Conservation (phyloP, 1,284 basidiomycete species). For the Takashimella koratensis region DNA sequence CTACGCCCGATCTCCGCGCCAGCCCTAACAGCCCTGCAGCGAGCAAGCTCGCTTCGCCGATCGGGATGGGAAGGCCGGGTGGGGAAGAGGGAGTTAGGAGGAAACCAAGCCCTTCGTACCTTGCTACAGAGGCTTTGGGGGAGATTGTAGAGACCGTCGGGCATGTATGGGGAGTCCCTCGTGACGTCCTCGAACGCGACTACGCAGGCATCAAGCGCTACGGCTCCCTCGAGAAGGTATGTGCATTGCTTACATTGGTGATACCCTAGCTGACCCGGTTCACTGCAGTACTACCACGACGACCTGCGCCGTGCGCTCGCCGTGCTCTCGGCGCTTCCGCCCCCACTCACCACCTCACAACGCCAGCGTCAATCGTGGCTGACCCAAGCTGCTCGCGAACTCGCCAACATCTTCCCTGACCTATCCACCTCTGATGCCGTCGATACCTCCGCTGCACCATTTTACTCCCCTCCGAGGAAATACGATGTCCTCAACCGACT, state of each 20-base stretch:
- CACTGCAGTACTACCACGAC: slow-evolving; percentile 32
- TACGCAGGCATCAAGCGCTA: slow-evolving; percentile 23
- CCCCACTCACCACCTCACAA: slow-evolving; percentile 18
- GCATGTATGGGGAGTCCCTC: slow-evolving; percentile 35
- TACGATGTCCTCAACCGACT: slow-evolving; percentile 33
- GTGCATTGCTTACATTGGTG: slow-evolving; percentile 5
- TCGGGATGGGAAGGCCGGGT: slow-evolving; percentile 8
- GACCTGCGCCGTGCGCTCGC: slow-evolving; percentile 34
- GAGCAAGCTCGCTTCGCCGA: slow-evolving; percentile 9
- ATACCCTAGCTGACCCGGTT: too few relatives aligned
- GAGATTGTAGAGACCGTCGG: slow-evolving; percentile 36
- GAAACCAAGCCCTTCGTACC: slow-evolving; percentile 31
- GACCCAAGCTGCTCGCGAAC: slow-evolving; percentile 14
- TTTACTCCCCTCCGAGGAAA: slow-evolving; percentile 31
- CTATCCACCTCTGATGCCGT: slow-evolving; percentile 18
- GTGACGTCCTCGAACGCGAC: slow-evolving; percentile 33
- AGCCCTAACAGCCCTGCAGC: background rate
- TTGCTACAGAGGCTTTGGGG: slow-evolving; percentile 10
- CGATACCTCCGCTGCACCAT: slow-evolving; percentile 12
- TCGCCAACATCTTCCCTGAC: slow-evolving; percentile 31
- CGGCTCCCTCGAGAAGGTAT: slow-evolving; percentile 37
- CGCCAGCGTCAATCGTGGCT: slow-evolving; percentile 24
- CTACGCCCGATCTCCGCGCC: background rate
- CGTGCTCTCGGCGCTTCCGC: slow-evolving; percentile 19
- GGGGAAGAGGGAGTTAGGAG: slow-evolving; percentile 14